Evolutionary conservation across 768 basidiomycete species (phyloP).

Genomic region (Mycena venus): DNA sequence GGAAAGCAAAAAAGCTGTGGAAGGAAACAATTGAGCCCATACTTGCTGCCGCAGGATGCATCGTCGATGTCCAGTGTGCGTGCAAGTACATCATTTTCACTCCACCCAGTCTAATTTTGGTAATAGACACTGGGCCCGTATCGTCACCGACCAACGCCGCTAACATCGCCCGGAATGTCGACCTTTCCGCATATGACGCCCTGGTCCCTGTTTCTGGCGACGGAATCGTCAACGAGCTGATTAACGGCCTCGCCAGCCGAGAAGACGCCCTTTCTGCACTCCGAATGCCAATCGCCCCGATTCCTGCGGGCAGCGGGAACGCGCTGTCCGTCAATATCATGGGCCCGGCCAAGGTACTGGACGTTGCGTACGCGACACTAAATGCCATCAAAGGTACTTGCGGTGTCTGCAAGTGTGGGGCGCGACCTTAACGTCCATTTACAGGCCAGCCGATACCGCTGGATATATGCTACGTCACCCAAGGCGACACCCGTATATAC

Average conservation of each 20-base stretch:
- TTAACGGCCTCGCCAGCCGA: constrained; percentile 69
- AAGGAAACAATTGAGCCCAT: constrained; percentile 63
- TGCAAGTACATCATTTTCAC: not conserved
- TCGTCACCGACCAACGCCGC: constrained; percentile 58
- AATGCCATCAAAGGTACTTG: constrained; percentile 69
- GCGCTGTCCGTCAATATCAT: constrained; percentile 68
- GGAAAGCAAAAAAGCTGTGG: constrained; percentile 59
- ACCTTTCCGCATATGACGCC: constrained; percentile 61
- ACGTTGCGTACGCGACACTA: constrained; percentile 63
- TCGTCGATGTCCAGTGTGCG: constrained; percentile 61
- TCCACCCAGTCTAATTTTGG: not conserved
- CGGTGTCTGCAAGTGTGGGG: not conserved
- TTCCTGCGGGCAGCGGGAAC: constrained; percentile 72
- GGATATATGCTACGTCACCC: constrained; percentile 70
- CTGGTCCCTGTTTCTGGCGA: constrained; percentile 70
- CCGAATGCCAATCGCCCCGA: constrained; percentile 63
- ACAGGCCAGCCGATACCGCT: constrained; percentile 64
- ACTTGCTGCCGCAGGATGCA: constrained; percentile 63
- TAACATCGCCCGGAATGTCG: constrained; percentile 56
- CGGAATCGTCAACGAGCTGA: constrained; percentile 69
- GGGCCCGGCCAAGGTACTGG: constrained; percentile 62
- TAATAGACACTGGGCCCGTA: constrained; percentile 27
- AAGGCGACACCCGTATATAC: constrained; percentile 56
- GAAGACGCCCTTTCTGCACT: constrained; percentile 58
- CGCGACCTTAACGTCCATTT: not conserved